Evolutionary conservation across 139 green algal genomes (phyloP), one percentile per base, ranked within the genome.

Genomic region (Auxenochlorella pyrenoidosa): DNA sequence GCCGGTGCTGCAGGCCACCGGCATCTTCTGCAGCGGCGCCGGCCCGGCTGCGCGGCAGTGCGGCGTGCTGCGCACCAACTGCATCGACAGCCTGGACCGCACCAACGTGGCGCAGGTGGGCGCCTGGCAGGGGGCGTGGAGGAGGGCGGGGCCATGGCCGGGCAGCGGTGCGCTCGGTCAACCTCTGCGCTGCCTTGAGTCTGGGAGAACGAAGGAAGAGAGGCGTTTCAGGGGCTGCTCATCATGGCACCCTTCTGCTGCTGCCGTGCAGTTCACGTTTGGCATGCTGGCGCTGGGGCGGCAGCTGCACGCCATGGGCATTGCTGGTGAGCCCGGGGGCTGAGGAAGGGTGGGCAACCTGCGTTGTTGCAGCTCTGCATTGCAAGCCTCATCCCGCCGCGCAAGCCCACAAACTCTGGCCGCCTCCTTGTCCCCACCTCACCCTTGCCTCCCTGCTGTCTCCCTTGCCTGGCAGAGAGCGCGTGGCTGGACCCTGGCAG

Each of bases 71-170:
- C 95, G 96, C 81, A 98, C 95, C 85, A 99, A 99, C 94, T 99
- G 97, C 94, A 97, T 99, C 66, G 97, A 99, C 94, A 99, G 96
- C 90, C 91, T 99, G 47, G 97, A 99, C 92, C 90, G 97, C 59
- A 99, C 97, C 76, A 99, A 99, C 86, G 96, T 99, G 24, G 95
- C 94, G 24, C 96, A 76, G 63, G 63, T 71, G 63, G 63, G 63
- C 5, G 18, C 13, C 10, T 1, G 63, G 6, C 3, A 22, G 63
- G 63, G 3, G 8, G 63, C 28, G 28, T 71, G 26, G 18, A 2
- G 63, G 63, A 26, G 8, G 63, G 63, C 4, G 4, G 21, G 4
- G 16, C 15, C 16, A 13, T 13, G 22, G 54, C 54, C 16, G 16
- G 54, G 54, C 54, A 63, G 54, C n/a, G n/a, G n/a, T n/a, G n/a